Evolutionary conservation across 108 stramenopile genomes (phyloP).

Genomic region (Aurantiochytrium sp.): DNA sequence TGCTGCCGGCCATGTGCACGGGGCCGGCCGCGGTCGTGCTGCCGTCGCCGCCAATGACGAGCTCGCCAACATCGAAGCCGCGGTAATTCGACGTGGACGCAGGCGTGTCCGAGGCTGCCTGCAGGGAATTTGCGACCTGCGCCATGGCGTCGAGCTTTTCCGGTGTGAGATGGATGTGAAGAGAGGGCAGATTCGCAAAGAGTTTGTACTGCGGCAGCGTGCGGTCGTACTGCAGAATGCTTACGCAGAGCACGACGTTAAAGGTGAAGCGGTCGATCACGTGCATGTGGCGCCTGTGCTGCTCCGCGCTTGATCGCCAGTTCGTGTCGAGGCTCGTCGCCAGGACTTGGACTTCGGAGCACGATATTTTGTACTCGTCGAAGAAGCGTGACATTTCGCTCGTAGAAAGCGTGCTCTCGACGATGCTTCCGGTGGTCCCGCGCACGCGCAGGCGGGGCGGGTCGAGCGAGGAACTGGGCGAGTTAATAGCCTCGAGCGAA

Average conservation of each 20-base stretch:
- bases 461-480: not conserved
- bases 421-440: not conserved
- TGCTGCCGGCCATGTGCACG: too few relatives aligned
- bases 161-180: not conserved
- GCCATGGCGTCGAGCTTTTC: not conserved
- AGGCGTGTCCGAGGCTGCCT: not conserved
- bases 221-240: not conserved
- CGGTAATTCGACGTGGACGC: not conserved
- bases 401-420: not conserved
- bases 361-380: not conserved
- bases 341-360: not conserved
- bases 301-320: not conserved
- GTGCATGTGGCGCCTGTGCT: not conserved
- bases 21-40: too few relatives aligned
- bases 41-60: not conserved
- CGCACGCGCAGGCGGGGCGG: not conserved
- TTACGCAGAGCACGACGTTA: not conserved
- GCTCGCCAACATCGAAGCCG: not conserved
- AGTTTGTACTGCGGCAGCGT: constrained; percentile 9
- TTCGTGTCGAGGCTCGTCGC: not conserved
- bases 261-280: constrained; percentile 4
- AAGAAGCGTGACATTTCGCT: not conserved
- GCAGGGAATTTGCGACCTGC: not conserved
- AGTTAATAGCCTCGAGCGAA: too few relatives aligned
- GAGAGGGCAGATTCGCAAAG: not conserved